A percentile compares a stretch with the other conserved stretches of the same genome.
Evolutionary conservation across 257 asterid genomes (phyloP).

Genomic region (Voacanga thouarsii): DNA sequence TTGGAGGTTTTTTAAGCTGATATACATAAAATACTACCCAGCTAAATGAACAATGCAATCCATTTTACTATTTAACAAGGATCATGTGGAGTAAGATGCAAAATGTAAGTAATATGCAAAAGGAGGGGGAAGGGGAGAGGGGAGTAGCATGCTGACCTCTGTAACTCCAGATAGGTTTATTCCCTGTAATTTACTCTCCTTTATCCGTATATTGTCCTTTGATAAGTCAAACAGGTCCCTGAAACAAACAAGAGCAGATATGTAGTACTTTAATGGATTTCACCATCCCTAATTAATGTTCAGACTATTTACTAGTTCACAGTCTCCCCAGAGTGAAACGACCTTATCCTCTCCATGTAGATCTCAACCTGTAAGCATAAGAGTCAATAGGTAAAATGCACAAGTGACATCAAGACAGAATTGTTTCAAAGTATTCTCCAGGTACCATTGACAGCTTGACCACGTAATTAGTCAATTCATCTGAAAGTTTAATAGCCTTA

Average conservation of each 20-base stretch:
- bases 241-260: conserved; percentile 14
- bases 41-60: not conserved
- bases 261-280: not conserved
- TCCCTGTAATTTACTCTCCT: conserved; percentile 67
- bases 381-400: conserved; percentile 11
- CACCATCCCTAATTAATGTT: not conserved
- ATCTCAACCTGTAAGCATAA: conserved; percentile 68
- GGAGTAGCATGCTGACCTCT: conserved; percentile 35
- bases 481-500: conserved; percentile 40
- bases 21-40: not conserved
- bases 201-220: conserved; percentile 72
- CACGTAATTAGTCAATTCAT: conserved; percentile 31
- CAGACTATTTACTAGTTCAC: conserved; percentile 14
- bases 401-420: conserved; percentile 17
- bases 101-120: not conserved
- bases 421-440: conserved; percentile 3
- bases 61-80: not conserved
- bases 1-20: not conserved
- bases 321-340: conserved; percentile 24
- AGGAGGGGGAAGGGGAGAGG: too few relatives aligned
- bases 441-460: conserved; percentile 77
- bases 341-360: conserved; percentile 90
- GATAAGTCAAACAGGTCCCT: conserved; percentile 87
- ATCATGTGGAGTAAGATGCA: not conserved
- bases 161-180: conserved; percentile 65